Base-by-base conservation (phyloP, 352 stramenopile genomes). In the Peronospora belbahrii region DNA sequence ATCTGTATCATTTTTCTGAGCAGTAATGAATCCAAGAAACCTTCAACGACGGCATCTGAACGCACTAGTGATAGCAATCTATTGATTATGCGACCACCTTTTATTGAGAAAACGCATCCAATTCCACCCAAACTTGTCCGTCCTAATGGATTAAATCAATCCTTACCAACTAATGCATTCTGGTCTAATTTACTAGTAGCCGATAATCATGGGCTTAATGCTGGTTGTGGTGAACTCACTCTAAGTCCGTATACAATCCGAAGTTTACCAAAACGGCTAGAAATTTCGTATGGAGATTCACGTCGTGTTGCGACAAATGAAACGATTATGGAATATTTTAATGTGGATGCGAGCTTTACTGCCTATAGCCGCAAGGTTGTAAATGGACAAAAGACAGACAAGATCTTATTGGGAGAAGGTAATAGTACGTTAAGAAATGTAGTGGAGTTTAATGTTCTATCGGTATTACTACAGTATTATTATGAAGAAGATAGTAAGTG, bases 121-220 rank as follows among this genome's bases (percentile, higher is more conserved):
- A 56, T 87, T n/a, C 56, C 73, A 8, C 78, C 78, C 22, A 78
- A 82, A 34, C 55, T 83, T 33, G 62, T 85, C 28, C 65, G 73
- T 18, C 54, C 61, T 31, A 62, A 58, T 17, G 51, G 38, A 27
- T 83, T 85, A 35, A 39, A 51, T 8, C 48, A 56, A 15, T 65
- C 79, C 30, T 65, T 89, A 35, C 88, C 88, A 9, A 96, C 88
- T 15, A 94, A 94, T 38, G 76, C 77, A 22, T 97, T 90, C 66
- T 97, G 85, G 83, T 88, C 83, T 0, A 95, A 95, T 37, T 44
- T 95, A 28, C 68, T 94, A 15, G 70, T 95, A 22, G 75, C 58
- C 25, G 80, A 92, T 42, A 54, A 67, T 28, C 80, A 92, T 52
- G 80, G 75, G 0, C 56, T 85, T 13, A 88, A 88, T 46, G 53